A percentile compares a stretch with the other conserved stretches of the same genome.
Evolutionary conservation across 345 rosid species (phyloP).

Genomic region (Geranium brycei): DNA sequence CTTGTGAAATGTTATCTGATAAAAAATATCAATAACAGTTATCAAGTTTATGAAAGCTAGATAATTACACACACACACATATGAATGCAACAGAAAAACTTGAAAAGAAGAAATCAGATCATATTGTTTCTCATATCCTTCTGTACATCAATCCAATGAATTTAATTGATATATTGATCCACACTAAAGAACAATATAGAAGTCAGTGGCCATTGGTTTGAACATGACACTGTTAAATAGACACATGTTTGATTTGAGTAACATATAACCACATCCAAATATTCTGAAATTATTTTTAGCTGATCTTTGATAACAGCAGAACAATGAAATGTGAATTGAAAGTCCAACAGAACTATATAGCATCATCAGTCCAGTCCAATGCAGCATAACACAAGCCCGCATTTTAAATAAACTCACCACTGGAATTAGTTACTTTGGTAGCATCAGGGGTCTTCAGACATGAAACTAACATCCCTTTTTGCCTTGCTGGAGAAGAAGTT

Average conservation of each 20-base stretch:
- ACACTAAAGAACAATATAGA: too few relatives aligned
- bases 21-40: constrained; percentile 13
- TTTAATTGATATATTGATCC: too few relatives aligned
- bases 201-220: too few relatives aligned
- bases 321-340: not conserved
- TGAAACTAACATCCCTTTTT: constrained; percentile 15
- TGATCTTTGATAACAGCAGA: too few relatives aligned
- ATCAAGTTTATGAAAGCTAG: constrained; percentile 4
- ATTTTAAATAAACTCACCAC: constrained; percentile 27
- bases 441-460: constrained; percentile 40
- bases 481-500: constrained; percentile 14
- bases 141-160: too few relatives aligned
- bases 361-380: not conserved
- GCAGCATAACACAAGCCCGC: not conserved
- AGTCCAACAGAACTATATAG: not conserved
- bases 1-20: constrained; percentile 21
- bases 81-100: not conserved
- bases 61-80: not conserved
- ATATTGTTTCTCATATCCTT: too few relatives aligned
- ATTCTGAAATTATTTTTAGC: too few relatives aligned
- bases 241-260: too few relatives aligned
- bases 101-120: too few relatives aligned
- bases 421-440: constrained; percentile 30
- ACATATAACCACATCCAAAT: too few relatives aligned
- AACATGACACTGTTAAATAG: too few relatives aligned